Evolutionary conservation across 192 early-diverging fungal species (phyloP).

Genomic region (Rhizophagus prolifer): DNA sequence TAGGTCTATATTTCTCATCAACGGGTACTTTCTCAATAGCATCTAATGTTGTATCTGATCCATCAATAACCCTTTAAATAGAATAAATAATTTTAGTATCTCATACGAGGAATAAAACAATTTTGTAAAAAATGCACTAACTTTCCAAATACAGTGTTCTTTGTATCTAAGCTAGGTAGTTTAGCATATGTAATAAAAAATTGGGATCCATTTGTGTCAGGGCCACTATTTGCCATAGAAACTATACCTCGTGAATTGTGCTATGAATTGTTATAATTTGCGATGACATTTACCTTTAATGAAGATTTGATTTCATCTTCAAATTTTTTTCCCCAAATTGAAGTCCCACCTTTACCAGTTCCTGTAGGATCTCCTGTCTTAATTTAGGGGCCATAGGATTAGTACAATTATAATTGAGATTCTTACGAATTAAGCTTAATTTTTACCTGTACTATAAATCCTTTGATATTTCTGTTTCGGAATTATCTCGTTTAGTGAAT

Average conservation of each 20-base stretch:
- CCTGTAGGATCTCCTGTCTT: slow-evolving; percentile 86
- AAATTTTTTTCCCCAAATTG: slow-evolving; percentile 82
- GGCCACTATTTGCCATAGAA: slow-evolving; percentile 91
- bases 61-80: slow-evolving; percentile 75
- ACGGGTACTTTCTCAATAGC: slow-evolving; percentile 85
- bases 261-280: slow-evolving; percentile 41
- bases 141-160: slow-evolving; percentile 91
- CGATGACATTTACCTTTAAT: slow-evolving; percentile 67
- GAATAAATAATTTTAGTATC: background rate
- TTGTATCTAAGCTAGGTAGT: slow-evolving; percentile 85
- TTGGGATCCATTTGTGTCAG: slow-evolving; percentile 86
- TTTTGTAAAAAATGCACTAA: slow-evolving; percentile 37
- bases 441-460: slow-evolving; percentile 79
- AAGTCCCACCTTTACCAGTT: slow-evolving; percentile 83
- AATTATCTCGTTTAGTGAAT: background rate
- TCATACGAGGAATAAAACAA: background rate
- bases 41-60: slow-evolving; percentile 77
- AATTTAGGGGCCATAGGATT: background rate
- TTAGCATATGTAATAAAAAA: slow-evolving; percentile 91
- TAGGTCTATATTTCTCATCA: slow-evolving; percentile 77
- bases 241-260: slow-evolving; percentile 87
- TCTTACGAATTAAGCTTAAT: background rate
- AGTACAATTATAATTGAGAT: background rate
- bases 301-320: slow-evolving; percentile 78
- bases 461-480: slow-evolving; percentile 66